Conservation (phyloP, 1,139 yeast genomes). For the Taphrina wiesneri region DNA sequence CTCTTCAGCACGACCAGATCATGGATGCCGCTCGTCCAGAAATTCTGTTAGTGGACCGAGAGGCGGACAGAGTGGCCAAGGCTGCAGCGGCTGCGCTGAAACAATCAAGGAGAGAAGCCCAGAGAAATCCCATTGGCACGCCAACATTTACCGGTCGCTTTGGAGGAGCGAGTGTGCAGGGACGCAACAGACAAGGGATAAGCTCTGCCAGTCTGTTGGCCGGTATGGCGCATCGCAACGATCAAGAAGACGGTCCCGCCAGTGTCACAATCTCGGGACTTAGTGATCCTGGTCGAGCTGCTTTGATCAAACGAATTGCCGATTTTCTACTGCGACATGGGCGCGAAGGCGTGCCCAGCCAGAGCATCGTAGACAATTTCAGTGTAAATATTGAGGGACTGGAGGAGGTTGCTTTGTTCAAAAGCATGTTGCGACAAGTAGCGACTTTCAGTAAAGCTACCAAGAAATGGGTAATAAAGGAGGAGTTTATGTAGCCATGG, state of each 20-base stretch:
- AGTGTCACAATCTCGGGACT: conserved; percentile 7
- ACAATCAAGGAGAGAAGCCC: conserved; percentile 64
- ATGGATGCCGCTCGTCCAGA: conserved; percentile 61
- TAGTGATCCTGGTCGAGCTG: conserved; percentile 36
- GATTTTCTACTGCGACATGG: conserved; percentile 48
- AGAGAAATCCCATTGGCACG: conserved; percentile 68
- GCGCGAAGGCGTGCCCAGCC: conserved; percentile 55
- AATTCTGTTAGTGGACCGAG: conserved; percentile 62
- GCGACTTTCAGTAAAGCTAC: conserved; percentile 58
- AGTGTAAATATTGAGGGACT: conserved; percentile 54
- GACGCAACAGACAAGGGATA: conserved; percentile 41
- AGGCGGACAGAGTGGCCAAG: conserved; percentile 73
- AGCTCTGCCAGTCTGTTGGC: conserved; percentile 34
- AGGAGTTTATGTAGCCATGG: conserved; percentile 49
- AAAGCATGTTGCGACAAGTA: conserved; percentile 68
- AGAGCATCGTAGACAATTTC: conserved; percentile 57
- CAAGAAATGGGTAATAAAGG: conserved; percentile 56
- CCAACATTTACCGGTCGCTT: conserved; percentile 97
- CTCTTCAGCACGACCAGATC: conserved; percentile 76
- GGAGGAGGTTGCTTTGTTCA: conserved; percentile 60
- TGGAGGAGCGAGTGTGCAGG: conserved; percentile 53
- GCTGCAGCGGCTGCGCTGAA: conserved; percentile 74
- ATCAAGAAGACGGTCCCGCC: conserved; percentile 20
- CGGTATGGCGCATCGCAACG: conserved; percentile 30
- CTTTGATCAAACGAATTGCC: conserved; percentile 48